Base-by-base conservation (phyloP, 2,329 filamentous ascomycete species). In the Rhinocladiella similis region DNA sequence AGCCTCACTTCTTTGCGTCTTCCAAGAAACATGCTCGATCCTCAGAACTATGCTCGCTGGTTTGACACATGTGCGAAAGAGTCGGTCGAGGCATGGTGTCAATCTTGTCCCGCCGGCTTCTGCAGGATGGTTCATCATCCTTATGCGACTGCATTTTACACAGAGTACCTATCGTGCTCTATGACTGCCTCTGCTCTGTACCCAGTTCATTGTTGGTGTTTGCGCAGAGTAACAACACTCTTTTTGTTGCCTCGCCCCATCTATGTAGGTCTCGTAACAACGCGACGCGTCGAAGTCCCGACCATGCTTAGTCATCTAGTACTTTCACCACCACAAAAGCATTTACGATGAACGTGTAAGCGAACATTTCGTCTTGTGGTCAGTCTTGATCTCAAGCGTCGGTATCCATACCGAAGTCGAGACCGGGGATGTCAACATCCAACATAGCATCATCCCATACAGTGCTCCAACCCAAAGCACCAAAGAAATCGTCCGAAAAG, bases 41-140 rank as follows among this genome's bases (percentile, higher is more conserved):
- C 65, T 63, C 18, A 70, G 63, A 25, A 63, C 25, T 12, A 69
- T 60, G 19, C 59, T 56, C 14, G 61, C 50, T 2, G 67, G 67
- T 43, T 64, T 59, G 16, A 67, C 57, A 13, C 63, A 64, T 3
- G 67, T 69, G 27, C 67, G 67, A 53, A 70, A 56, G 16, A 69
- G 61, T 59, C 68, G 67, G n/a, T 63, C 65, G 22, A 69, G 62
- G 46, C 66, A 68, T 52, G 67, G 67, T 43, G 51, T 48, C 38
- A 61, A 41, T n/a, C 18, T 41, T 12, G 38, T 41, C 38, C 38
- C 38, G 38, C 5, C 5, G 14, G 18, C 18, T 6, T 19, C 38
- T 5, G 10, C 38, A 16, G 38, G 18, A 41, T 7, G n/a, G 14
- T 19, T 12, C 38, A 41, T 19, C 38, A 41, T 41, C n/a, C 38